Conservation (phyloP, 1,139 yeast species). For the Debaryomycetaceae sp. region DNA sequence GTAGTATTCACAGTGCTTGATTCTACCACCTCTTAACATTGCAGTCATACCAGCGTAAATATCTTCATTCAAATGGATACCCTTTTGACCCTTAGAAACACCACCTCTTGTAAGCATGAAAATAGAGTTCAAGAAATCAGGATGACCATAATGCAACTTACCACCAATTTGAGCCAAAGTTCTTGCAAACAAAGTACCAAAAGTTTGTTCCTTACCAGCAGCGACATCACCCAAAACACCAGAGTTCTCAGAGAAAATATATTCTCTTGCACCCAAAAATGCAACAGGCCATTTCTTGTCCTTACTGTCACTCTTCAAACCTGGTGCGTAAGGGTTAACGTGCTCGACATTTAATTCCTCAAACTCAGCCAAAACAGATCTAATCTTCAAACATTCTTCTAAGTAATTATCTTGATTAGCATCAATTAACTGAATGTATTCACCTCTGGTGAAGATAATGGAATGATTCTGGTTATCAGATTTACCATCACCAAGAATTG, state of each 20-base stretch:
- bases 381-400: constrained; percentile 96
- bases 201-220: constrained; percentile 99
- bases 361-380: constrained; percentile 96
- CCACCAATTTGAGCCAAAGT: constrained; percentile 98
- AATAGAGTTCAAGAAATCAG: constrained; percentile 93
- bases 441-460: constrained; percentile 96
- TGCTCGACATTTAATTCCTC: constrained; percentile 92
- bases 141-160: constrained; percentile 98
- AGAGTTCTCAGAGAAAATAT: constrained; percentile 96
- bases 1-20: constrained; percentile 97
- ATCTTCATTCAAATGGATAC: constrained; percentile 97
- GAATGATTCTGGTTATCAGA: constrained; percentile 99
- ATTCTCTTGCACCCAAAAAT: constrained; percentile 98
- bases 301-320: constrained; percentile 41
- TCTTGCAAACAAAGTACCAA: constrained; percentile 97
- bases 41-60: constrained; percentile 99
- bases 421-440: constrained; percentile 94
- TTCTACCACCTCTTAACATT: constrained; percentile 95
- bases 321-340: constrained; percentile 74
- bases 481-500: constrained; percentile 99
- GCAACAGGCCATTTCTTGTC: constrained; percentile 78
- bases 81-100: constrained; percentile 98
- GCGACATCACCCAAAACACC: constrained; percentile 99
- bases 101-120: constrained; percentile 99
- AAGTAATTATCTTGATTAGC: constrained; percentile 98